phyloP scores from a whole-genome alignment of 176 grass and related monocot genomes.

The Secale cereale region DNA sequence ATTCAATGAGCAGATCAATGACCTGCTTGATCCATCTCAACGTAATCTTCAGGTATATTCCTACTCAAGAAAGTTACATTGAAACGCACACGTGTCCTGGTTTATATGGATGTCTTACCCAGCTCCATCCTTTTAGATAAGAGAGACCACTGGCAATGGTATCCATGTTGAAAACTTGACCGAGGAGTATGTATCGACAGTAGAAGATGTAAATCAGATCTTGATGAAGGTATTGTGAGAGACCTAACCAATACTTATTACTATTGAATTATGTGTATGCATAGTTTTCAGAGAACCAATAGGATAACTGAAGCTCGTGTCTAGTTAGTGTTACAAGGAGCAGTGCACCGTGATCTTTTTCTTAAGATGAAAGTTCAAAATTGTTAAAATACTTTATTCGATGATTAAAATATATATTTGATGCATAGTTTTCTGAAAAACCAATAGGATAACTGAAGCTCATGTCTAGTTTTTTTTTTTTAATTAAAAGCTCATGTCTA shows the following conservation, averaged over 20 bases:
- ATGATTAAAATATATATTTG: neutral
- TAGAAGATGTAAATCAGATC: slow-evolving; percentile 82
- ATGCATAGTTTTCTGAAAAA: neutral
- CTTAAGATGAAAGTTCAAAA: neutral
- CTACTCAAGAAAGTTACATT: slow-evolving; percentile 5
- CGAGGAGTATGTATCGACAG: slow-evolving; percentile 80
- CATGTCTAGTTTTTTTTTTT: neutral
- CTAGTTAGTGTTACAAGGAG: neutral
- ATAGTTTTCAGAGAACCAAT: neutral
- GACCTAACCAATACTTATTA: neutral
- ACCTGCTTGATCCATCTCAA: slow-evolving; percentile 90
- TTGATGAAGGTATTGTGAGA: slow-evolving; percentile 71
- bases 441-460: neutral
- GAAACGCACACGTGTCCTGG: neutral
- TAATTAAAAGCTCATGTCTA: neutral
- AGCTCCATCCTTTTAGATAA: slow-evolving; percentile 47
- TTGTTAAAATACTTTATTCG: neutral
- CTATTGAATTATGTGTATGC: neutral
- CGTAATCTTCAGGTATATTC: slow-evolving; percentile 76
- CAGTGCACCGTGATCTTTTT: neutral
- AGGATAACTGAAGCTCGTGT: neutral
- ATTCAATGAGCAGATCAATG: slow-evolving; percentile 88
- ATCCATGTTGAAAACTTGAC: slow-evolving; percentile 84
- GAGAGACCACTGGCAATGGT: slow-evolving; percentile 63
- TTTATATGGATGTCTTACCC: slow-evolving; percentile 14